Evolutionary conservation across 495 filamentous ascomycete species (phyloP), one percentile per base, ranked within the genome.

Genomic region (Tuber melanosporum): DNA sequence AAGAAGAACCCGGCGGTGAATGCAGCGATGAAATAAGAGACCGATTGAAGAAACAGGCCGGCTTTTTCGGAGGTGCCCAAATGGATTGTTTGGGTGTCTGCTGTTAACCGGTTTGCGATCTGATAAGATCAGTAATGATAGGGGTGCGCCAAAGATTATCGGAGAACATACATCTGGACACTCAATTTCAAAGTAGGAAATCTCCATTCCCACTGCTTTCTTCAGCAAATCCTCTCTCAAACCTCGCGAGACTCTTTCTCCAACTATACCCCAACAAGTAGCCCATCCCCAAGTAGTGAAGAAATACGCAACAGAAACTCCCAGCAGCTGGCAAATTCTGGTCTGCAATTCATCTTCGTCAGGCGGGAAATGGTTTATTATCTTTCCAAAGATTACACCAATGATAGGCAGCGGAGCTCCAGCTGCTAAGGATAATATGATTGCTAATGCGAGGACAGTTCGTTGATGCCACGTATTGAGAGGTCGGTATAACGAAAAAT

Each of bases 1-100:
- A 88, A 83, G 26, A 82, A 81, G 77, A 90, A 88, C 8, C 86
- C 88, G 26, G 89, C 85, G 2, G 82, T 84, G 70, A 86, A 88
- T 5, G 89, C 88, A 0, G 87, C 80, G n/a, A 89, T 75, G 39
- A 90, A 85, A 32, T 87, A 85, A 7, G 86, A 83, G 47, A 87
- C 79, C 0, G 86, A 86, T 72, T 88, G 86, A 8, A 90, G 83
- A 45, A 87, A 85, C 14, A 88, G 81, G 2, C 87, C 87, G 9
- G 86, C 83, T 70, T 88, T 89, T 75, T 90, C 89, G 0, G 84
- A 86, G 22, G 84, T 84, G 41, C 87, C 87, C 9, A 83, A 76
- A 17, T 87, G 86, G 57, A 89, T 86, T 0, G 81, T 84, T 69
- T 87, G 84, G 9, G 84, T 84, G 70, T 86, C 83, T 7, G 85